phyloP scores from a whole-genome alignment of 805 yeast genomes.

The Pichia nanzhaoensis region DNA sequence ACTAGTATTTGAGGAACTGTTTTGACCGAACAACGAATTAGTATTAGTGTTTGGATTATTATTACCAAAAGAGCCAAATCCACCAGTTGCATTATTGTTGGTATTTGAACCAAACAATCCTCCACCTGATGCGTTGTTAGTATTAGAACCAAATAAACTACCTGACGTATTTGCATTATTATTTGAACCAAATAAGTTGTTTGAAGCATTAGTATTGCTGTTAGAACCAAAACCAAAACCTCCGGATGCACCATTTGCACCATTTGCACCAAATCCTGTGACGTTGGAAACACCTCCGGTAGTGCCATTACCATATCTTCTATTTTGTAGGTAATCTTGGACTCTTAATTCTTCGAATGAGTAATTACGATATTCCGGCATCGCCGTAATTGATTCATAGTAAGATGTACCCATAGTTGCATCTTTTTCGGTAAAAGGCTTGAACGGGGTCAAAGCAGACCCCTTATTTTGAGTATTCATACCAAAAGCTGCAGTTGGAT shows the following conservation, averaged over 20 bases:
- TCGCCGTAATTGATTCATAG: constrained; percentile 71
- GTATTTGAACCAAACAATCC: constrained; percentile 3
- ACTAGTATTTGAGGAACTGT: constrained; percentile 18
- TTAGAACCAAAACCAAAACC: constrained; percentile 22
- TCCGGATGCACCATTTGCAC: constrained; percentile 12
- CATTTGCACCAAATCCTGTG: constrained; percentile 9
- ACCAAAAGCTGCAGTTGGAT: constrained; percentile 27
- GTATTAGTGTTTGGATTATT: constrained; percentile 1
- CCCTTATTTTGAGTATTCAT: constrained; percentile 47
- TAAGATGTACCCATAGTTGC: constrained; percentile 45
- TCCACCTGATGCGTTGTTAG: constrained; percentile 6
- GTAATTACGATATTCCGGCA: constrained; percentile 83
- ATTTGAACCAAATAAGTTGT: constrained; percentile 29
- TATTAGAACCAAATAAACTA: constrained; percentile 21
- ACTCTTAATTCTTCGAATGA: constrained; percentile 84
- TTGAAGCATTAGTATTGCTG: constrained; percentile 12
- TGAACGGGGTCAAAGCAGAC: constrained; percentile 59
- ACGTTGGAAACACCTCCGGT: constrained; percentile 22
- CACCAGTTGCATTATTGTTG: constrained; percentile 29
- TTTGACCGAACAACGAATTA: background rate
- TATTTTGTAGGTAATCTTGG: constrained; percentile 76
- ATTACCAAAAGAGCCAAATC: constrained; percentile 31
- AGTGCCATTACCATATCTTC: constrained; percentile 47
- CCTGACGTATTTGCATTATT: constrained; percentile 13
- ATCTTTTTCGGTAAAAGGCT: constrained; percentile 69